These are phyloP conservation scores for Magnolia sinica DNA, from an alignment of 164 flowering plant species.

Conservation along the genomic window DNA sequence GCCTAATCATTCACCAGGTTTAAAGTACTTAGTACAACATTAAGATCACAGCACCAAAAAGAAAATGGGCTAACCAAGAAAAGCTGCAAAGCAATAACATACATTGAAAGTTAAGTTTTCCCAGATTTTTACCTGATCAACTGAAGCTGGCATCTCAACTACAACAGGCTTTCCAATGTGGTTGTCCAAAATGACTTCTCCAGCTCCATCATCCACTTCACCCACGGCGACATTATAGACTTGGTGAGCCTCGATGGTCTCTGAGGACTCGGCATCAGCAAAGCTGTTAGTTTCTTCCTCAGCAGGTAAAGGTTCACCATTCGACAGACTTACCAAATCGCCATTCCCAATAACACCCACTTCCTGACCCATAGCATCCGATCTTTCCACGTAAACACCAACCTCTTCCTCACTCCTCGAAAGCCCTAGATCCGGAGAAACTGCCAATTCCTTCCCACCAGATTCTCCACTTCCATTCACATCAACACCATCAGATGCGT, in stretches of 20 bases:
- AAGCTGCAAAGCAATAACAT: neutral
- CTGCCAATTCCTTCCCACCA: neutral
- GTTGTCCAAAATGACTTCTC: constrained; percentile 1
- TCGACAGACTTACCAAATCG: neutral
- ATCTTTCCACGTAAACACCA: neutral
- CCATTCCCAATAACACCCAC: neutral
- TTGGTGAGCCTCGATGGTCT: constrained; percentile 3
- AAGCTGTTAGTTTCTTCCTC: constrained; percentile 18
- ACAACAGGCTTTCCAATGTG: neutral
- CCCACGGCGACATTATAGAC: neutral
- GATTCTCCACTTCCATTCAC: neutral
- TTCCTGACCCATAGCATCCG: neutral
- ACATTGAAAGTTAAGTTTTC: neutral
- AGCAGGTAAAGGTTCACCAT: neutral
- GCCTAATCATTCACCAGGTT: constrained; percentile 23
- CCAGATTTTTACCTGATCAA: constrained; percentile 5
- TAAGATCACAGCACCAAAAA: neutral
- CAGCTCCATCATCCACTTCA: neutral
- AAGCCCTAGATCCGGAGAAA: constrained; percentile 7
- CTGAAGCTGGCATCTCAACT: constrained; percentile 4
- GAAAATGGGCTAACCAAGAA: neutral
- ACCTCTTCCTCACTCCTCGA: constrained; percentile 1
- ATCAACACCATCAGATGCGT: neutral
- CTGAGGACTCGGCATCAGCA: constrained; percentile 1
- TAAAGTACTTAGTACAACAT: neutral